phyloP scores from a whole-genome alignment of 805 yeast species.

The Candida peoriensis region DNA sequence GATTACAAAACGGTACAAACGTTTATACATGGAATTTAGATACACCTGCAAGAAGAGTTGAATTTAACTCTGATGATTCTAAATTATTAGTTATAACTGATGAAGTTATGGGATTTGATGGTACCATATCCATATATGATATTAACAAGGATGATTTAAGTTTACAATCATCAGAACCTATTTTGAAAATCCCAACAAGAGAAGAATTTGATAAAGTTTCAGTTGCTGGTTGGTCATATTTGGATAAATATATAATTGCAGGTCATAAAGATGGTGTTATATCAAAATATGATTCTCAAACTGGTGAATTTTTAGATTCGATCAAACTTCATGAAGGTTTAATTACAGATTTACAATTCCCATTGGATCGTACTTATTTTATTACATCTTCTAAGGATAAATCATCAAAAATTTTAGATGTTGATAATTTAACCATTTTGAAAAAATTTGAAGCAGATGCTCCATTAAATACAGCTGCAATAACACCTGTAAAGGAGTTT shows the following conservation, averaged over 20 bases:
- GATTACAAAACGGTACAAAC: constrained; percentile 69
- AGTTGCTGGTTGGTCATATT: constrained; percentile 84
- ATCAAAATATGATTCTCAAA: constrained; percentile 69
- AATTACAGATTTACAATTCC: constrained; percentile 87
- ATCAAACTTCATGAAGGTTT: constrained; percentile 68
- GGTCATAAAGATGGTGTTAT: constrained; percentile 87
- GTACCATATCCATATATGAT: constrained; percentile 66
- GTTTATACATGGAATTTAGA: constrained; percentile 66
- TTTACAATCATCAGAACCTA: constrained; percentile 49
- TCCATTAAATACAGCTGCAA: constrained; percentile 92
- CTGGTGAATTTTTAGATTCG: constrained; percentile 63
- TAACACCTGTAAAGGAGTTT: constrained; percentile 89
- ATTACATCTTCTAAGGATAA: constrained; percentile 92
- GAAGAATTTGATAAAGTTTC: constrained; percentile 60
- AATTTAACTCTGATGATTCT: constrained; percentile 69
- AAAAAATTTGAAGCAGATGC: constrained; percentile 83
- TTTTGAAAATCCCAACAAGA: constrained; percentile 53
- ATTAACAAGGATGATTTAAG: constrained; percentile 45
- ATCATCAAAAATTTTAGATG: constrained; percentile 71
- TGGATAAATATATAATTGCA: constrained; percentile 67
- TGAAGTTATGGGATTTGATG: constrained; percentile 85
- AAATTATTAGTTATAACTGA: constrained; percentile 76
- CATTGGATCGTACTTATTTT: constrained; percentile 82
- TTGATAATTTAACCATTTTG: constrained; percentile 63
- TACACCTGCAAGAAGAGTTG: constrained; percentile 89